phyloP scores from a whole-genome alignment of 106 monocot genomes.

The Gastrodia elata region DNA sequence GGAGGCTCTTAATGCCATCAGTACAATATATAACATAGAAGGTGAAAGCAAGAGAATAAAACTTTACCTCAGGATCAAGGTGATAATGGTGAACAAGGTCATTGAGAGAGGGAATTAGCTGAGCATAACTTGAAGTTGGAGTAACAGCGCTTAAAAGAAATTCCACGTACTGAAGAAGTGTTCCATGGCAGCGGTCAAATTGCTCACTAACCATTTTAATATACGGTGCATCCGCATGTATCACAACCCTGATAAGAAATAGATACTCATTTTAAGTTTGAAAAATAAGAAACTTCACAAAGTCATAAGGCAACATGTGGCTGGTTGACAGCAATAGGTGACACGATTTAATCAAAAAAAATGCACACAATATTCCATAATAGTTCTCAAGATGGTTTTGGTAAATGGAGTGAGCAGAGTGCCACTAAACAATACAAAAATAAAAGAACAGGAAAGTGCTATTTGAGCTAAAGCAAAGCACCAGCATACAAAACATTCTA shows the following conservation, averaged over 20 bases:
- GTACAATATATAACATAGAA: neutral
- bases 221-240: conserved; percentile 72
- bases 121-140: conserved; percentile 58
- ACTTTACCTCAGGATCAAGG: conserved; percentile 90
- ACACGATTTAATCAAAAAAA: neutral
- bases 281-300: neutral
- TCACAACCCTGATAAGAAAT: conserved; percentile 53
- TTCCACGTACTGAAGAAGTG: conserved; percentile 91
- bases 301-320: neutral
- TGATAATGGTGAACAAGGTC: conserved; percentile 88
- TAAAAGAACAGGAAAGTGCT: neutral
- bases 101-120: conserved; percentile 64
- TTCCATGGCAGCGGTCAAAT: conserved; percentile 96
- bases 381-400: neutral
- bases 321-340: neutral
- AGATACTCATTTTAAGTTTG: neutral
- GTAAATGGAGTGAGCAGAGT: neutral
- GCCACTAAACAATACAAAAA: neutral
- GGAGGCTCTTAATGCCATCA: neutral
- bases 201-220: conserved; percentile 99
- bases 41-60: neutral
- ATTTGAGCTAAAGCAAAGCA: neutral
- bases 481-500: neutral
- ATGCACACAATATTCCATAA: neutral
- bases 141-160: conserved; percentile 75